Evolutionary conservation across 2,329 filamentous ascomycete species (phyloP).

Genomic region (Trichothecium roseum): DNA sequence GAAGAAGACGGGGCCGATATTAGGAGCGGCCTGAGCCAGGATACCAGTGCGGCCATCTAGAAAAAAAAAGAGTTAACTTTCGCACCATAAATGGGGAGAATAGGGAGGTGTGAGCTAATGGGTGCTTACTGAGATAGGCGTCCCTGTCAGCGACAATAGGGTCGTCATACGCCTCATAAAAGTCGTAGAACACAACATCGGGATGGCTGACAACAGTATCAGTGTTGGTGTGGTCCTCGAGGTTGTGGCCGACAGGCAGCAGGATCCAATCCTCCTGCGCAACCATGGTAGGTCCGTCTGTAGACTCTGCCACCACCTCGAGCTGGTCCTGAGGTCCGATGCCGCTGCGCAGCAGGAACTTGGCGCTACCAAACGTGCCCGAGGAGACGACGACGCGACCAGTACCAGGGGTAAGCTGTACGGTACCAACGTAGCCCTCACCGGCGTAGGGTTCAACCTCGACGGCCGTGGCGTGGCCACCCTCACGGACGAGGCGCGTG

Average conservation of each 20-base stretch:
- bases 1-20: slow-evolving; percentile 47
- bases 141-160: slow-evolving; percentile 31
- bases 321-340: slow-evolving; percentile 56
- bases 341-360: slow-evolving; percentile 56
- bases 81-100: background rate
- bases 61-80: slow-evolving; percentile 6
- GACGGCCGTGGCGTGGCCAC: slow-evolving; percentile 54
- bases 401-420: slow-evolving; percentile 46
- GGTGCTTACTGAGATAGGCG: slow-evolving; percentile 33
- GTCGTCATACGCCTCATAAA: slow-evolving; percentile 47
- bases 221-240: slow-evolving; percentile 46
- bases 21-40: slow-evolving; percentile 53
- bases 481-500: slow-evolving; percentile 53
- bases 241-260: slow-evolving; percentile 47
- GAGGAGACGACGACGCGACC: slow-evolving; percentile 60
- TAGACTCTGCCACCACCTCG: slow-evolving; percentile 35
- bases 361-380: slow-evolving; percentile 59
- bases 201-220: slow-evolving; percentile 34
- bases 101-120: too few relatives aligned
- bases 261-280: slow-evolving; percentile 41
- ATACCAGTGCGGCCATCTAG: slow-evolving; percentile 42
- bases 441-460: slow-evolving; percentile 49
- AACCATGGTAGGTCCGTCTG: slow-evolving; percentile 41
- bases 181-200: slow-evolving; percentile 49
- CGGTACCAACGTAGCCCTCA: slow-evolving; percentile 42